Conservation (phyloP, 192 early-diverging fungal species). For the Spinellus fusiger region DNA sequence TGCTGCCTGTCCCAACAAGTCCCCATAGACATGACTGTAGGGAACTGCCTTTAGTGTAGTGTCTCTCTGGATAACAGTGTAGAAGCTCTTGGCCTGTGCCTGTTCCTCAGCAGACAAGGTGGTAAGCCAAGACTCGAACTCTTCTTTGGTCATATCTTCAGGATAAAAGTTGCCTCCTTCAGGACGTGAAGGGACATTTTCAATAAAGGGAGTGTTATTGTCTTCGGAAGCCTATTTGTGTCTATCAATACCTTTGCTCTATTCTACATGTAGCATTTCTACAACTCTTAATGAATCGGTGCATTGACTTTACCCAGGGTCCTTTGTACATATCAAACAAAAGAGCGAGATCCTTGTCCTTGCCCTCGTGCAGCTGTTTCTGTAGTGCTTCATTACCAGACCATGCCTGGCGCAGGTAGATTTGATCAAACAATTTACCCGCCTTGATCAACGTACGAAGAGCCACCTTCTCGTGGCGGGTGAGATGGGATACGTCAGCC, state of each 20-base stretch:
- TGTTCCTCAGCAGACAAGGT: constrained; percentile 39
- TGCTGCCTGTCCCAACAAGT: constrained; percentile 48
- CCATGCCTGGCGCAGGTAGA: constrained; percentile 67
- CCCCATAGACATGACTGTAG: constrained; percentile 54
- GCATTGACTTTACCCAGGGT: constrained; percentile 48
- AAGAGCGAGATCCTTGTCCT: constrained; percentile 30
- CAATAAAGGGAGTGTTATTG: constrained; percentile 49
- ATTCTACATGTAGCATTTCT: neutral
- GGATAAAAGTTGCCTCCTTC: constrained; percentile 65
- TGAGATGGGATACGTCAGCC: constrained; percentile 53
- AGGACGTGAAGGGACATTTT: constrained; percentile 38
- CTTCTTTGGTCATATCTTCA: constrained; percentile 57
- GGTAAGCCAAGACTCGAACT: constrained; percentile 52
- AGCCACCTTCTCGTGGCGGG: constrained; percentile 50
- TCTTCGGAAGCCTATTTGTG: constrained; percentile 30
- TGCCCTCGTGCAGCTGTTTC: constrained; percentile 37
- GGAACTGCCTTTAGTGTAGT: constrained; percentile 36
- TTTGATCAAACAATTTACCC: constrained; percentile 50
- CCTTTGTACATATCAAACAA: constrained; percentile 63
- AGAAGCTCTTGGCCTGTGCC: constrained; percentile 58
- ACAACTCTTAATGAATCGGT: neutral
- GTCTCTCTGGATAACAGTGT: constrained; percentile 49
- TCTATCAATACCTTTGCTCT: neutral
- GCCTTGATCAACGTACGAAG: constrained; percentile 56
- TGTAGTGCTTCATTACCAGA: constrained; percentile 49